These are phyloP conservation scores for Fonsecaea pedrosoi DNA, from an alignment of 2,329 filamentous ascomycete genomes.

Conservation along the genomic window DNA sequence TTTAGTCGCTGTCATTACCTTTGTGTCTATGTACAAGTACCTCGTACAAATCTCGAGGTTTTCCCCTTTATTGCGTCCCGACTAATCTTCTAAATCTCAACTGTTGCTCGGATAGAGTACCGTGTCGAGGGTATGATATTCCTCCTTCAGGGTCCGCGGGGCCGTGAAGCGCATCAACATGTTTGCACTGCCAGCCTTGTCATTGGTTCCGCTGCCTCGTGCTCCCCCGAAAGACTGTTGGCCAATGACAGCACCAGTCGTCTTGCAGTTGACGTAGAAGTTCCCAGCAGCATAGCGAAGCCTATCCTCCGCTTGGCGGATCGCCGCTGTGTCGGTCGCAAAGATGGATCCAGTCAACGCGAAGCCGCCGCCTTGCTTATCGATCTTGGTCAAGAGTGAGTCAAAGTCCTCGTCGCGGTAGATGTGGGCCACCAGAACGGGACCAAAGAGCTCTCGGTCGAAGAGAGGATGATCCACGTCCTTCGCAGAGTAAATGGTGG, in stretches of 20 bases:
- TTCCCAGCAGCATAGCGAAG: conserved; percentile 64
- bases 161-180: conserved; percentile 47
- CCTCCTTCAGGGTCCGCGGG: conserved; percentile 57
- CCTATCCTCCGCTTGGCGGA: conserved; percentile 69
- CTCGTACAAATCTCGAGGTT: background rate
- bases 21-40: background rate
- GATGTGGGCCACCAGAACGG: conserved; percentile 71
- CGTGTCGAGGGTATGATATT: conserved; percentile 48
- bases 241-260: conserved; percentile 62
- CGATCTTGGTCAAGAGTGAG: conserved; percentile 57
- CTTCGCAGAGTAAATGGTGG: conserved; percentile 74
- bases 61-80: background rate
- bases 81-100: background rate
- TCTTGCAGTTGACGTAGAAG: conserved; percentile 66
- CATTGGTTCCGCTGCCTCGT: conserved; percentile 62
- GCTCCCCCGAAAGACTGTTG: conserved; percentile 64
- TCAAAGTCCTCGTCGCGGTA: conserved; percentile 67
- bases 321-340: conserved; percentile 68
- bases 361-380: conserved; percentile 73
- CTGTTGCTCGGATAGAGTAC: conserved; percentile 38
- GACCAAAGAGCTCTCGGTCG: conserved; percentile 77
- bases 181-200: conserved; percentile 62
- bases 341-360: conserved; percentile 79
- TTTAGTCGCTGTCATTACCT: background rate
- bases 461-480: conserved; percentile 73